Percentiles rank a stretch among this genome's conserved stretches.
Conservation (phyloP, 805 yeast species). For the Spathaspora girioi region DNA sequence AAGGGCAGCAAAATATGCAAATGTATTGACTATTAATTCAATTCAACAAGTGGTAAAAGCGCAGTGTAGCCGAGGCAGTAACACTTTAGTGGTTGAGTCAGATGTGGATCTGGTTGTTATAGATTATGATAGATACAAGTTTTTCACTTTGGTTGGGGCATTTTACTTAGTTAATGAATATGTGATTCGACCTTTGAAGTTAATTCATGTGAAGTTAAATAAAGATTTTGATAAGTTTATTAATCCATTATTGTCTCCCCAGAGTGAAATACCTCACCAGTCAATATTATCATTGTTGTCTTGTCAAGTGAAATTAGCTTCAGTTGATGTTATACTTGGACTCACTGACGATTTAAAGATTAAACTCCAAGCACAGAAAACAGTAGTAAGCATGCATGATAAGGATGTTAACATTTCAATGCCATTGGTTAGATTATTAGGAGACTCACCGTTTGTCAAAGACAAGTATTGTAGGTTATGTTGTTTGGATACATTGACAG, state of each 20-base stretch:
- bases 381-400: slow-evolving; percentile 3
- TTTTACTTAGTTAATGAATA: slow-evolving; percentile 27
- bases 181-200: slow-evolving; percentile 25
- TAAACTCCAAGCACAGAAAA: slow-evolving; percentile 37
- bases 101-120: slow-evolving; percentile 15
- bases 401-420: slow-evolving; percentile 9
- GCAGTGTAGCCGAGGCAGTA: slow-evolving; percentile 1
- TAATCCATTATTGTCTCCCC: background rate
- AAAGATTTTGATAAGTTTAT: slow-evolving; percentile 16
- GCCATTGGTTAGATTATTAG: slow-evolving; percentile 39
- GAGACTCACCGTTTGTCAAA: slow-evolving; percentile 48
- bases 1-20: slow-evolving; percentile 3
- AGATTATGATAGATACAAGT: slow-evolving; percentile 25
- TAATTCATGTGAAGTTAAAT: slow-evolving; percentile 18
- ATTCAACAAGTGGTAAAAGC: slow-evolving; percentile 5
- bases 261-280: background rate
- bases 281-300: background rate
- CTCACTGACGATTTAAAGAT: slow-evolving; percentile 49
- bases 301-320: slow-evolving; percentile 12
- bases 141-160: slow-evolving; percentile 31
- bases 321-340: slow-evolving; percentile 23
- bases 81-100: slow-evolving; percentile 11
- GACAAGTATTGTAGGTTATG: slow-evolving; percentile 49
- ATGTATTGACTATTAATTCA: slow-evolving; percentile 3
- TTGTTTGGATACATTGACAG: slow-evolving; percentile 31